These are phyloP conservation scores for Ajuga chamaepitys DNA, from an alignment of 257 asterid genomes.

Conservation along the genomic window DNA sequence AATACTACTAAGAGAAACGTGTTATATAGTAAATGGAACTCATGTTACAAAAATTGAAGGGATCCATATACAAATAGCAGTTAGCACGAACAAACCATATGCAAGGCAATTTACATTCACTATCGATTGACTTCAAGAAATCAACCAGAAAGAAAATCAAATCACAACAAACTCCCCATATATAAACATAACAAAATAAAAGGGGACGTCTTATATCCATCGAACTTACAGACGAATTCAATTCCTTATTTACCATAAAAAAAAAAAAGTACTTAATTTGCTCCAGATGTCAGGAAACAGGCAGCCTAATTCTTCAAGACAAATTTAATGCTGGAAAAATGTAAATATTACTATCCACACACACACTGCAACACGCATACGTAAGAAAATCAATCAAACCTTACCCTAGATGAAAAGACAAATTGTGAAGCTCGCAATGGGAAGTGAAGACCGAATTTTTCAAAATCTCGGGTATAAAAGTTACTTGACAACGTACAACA, in stretches of 20 bases:
- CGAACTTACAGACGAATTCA: neutral
- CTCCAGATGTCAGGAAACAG: neutral
- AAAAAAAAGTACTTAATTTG: neutral
- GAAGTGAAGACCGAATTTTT: constrained; percentile 11
- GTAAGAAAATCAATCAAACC: neutral
- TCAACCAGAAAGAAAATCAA: neutral
- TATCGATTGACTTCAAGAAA: neutral
- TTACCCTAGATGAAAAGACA: constrained; percentile 22
- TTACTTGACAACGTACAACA: constrained; percentile 8
- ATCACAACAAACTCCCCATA: neutral
- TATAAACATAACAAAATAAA: neutral
- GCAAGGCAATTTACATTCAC: too few relatives aligned
- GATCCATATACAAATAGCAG: neutral
- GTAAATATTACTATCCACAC: neutral
- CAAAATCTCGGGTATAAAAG: constrained; percentile 17
- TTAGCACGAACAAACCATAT: neutral
- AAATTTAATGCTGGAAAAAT: neutral
- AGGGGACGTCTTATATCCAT: neutral
- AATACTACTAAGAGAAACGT: neutral
- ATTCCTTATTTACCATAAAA: neutral
- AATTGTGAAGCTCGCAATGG: constrained; percentile 16
- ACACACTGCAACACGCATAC: neutral
- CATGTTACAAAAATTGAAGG: neutral
- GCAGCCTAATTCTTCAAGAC: neutral
- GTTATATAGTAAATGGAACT: neutral